Base-by-base conservation (phyloP, 2,329 filamentous ascomycete genomes). In the Penicillium sclerotiorum region DNA sequence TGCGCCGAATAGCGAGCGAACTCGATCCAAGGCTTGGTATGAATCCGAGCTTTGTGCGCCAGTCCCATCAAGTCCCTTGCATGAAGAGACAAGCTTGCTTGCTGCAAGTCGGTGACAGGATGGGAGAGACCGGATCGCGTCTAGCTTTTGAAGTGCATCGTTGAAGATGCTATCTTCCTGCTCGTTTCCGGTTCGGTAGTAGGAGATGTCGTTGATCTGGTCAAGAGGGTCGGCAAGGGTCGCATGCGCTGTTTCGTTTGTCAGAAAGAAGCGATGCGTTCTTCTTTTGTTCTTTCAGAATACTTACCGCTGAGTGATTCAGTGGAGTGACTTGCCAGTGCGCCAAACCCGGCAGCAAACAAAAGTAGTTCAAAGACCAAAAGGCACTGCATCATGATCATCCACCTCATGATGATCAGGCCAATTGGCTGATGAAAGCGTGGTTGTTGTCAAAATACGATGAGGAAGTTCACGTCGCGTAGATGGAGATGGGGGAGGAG, bases 1-100 rank as follows among this genome's bases (percentile, higher is more conserved):
- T 8, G 80, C 80, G 2, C 84, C 83, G 55, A 85, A 87, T 25
- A 82, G 73, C 4, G 81, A 81, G 54, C 78, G 81, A 52, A 73
- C 69, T 47, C 68, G 65, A 47, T 77, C 78, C 33, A 78, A 65
- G 2, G 59, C 55, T 41, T 66, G 58, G 45, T 64, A 58, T 3
- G 60, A 61, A 5, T 63, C 60, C 9, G 56, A 35, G 4, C 66
- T 59, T 5, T 56, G 35, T 41, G 47, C 50, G 4, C 62, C 55
- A n/a, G 62, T 56, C n/a, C 58, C 57, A 20, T 61, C 64, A 21
- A 83, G 68, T 0, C 72, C 66, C 56, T 80, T 74, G 59, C 82
- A 85, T 27, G 80, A 80, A 42, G 75, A 70, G 46, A 84, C 69
- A 3, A 85, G 71, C 30, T 72, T 74, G 2, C 73, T 72, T 2